Conservation (phyloP, 148 eudicot genomes). For the Persicaria maculosa region DNA sequence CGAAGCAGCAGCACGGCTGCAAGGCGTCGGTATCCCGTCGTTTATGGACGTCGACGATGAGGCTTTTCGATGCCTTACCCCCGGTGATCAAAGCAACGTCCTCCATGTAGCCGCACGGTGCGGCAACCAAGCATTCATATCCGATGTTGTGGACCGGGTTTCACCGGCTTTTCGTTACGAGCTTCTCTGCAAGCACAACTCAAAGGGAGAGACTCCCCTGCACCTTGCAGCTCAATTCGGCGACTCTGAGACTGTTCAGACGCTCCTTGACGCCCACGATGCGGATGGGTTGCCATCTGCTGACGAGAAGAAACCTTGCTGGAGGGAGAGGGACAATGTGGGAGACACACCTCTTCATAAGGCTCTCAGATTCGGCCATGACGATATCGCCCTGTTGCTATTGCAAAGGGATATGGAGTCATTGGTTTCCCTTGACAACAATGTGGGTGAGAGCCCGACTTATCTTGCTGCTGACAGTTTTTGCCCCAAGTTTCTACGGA, state of each 20-base stretch:
- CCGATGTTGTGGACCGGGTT: too few species aligned
- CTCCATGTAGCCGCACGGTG: neutral
- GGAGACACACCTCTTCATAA: neutral
- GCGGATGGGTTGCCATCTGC: neutral
- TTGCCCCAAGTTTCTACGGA: neutral
- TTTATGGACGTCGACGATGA: neutral
- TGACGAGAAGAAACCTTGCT: neutral
- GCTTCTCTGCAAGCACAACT: neutral
- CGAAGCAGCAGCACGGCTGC: neutral
- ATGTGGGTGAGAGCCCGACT: neutral
- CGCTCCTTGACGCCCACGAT: neutral
- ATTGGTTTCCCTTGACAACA: neutral
- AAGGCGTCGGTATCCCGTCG: neutral
- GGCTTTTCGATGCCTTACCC: neutral
- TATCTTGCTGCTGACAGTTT: neutral
- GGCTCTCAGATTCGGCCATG: neutral
- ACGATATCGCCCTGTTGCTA: neutral
- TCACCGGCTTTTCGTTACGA: too few species aligned
- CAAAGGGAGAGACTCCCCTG: neutral
- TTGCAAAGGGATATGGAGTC: neutral
- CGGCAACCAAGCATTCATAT: neutral
- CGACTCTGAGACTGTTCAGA: neutral
- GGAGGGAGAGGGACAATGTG: neutral
- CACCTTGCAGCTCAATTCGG: neutral
- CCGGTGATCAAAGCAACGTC: neutral